Conservation (phyloP, 306 rosid genomes). For the Parietaria judaica region DNA sequence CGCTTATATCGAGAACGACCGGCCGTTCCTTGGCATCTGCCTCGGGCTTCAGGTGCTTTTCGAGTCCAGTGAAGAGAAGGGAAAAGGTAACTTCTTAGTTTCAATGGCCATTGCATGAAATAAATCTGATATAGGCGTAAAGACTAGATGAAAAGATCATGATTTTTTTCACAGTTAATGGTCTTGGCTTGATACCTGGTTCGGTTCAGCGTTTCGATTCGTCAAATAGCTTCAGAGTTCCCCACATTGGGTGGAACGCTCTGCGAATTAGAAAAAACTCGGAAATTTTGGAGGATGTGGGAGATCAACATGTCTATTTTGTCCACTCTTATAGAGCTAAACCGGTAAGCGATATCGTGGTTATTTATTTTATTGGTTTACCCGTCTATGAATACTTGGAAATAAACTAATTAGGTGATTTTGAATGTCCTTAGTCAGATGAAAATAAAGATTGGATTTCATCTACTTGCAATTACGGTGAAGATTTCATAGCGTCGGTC, state of each 20-base stretch:
- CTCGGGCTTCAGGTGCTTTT: conserved; percentile 97
- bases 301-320: conserved; percentile 73
- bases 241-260: conserved; percentile 98
- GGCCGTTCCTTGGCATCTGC: conserved; percentile 91
- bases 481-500: conserved; percentile 75
- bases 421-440: conserved; percentile 51
- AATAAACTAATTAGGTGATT: conserved; percentile 2
- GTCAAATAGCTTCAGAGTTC: conserved; percentile 81
- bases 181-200: conserved; percentile 95
- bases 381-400: conserved; percentile 3
- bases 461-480: conserved; percentile 87
- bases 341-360: conserved; percentile 33
- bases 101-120: background rate
- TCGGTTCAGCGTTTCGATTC: conserved; percentile 88
- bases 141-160: conserved; percentile 6
- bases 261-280: conserved; percentile 53
- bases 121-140: background rate
- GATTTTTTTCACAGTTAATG: conserved; percentile 55
- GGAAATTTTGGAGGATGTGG: conserved; percentile 75
- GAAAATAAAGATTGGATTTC: conserved; percentile 83
- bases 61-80: conserved; percentile 91
- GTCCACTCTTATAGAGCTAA: conserved; percentile 90
- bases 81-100: conserved; percentile 46
- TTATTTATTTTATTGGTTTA: background rate
- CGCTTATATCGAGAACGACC: conserved; percentile 69